These are phyloP conservation scores for Aspergillus felis DNA, from an alignment of 2,329 filamentous ascomycete species.

Conservation along the genomic window DNA sequence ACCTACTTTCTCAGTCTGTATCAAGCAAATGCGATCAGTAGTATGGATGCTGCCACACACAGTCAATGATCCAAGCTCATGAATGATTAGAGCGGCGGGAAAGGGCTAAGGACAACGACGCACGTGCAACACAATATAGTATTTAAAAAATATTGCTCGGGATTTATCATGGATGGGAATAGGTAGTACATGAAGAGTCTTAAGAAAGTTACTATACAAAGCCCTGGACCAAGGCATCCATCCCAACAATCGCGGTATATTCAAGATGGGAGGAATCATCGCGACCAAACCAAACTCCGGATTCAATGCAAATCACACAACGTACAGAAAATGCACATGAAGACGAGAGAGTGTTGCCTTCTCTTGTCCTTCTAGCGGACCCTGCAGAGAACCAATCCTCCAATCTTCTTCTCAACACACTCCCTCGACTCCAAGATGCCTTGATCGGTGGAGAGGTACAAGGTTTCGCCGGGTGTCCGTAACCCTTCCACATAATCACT, in stretches of 20 bases:
- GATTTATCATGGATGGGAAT: constrained; percentile 4
- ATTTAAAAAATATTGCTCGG: too few relatives aligned
- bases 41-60: too few relatives aligned
- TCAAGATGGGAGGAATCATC: constrained; percentile 28
- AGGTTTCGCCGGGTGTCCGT: constrained; percentile 70
- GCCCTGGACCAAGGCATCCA: constrained; percentile 27
- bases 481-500: constrained; percentile 67
- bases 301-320: constrained; percentile 31
- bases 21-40: too few relatives aligned
- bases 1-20: too few relatives aligned
- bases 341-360: constrained; percentile 9
- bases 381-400: constrained; percentile 75
- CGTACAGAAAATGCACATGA: constrained; percentile 12
- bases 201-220: constrained; percentile 34
- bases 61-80: too few relatives aligned
- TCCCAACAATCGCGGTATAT: constrained; percentile 28
- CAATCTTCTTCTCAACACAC: constrained; percentile 73
- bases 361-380: constrained; percentile 37
- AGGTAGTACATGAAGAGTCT: constrained; percentile 20
- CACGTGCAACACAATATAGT: too few relatives aligned
- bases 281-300: constrained; percentile 38
- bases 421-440: constrained; percentile 80
- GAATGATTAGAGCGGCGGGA: too few relatives aligned
- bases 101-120: too few relatives aligned
- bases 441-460: constrained; percentile 73